phyloP scores from a whole-genome alignment of 176 grass and related monocot genomes.

The Chloris gayana region DNA sequence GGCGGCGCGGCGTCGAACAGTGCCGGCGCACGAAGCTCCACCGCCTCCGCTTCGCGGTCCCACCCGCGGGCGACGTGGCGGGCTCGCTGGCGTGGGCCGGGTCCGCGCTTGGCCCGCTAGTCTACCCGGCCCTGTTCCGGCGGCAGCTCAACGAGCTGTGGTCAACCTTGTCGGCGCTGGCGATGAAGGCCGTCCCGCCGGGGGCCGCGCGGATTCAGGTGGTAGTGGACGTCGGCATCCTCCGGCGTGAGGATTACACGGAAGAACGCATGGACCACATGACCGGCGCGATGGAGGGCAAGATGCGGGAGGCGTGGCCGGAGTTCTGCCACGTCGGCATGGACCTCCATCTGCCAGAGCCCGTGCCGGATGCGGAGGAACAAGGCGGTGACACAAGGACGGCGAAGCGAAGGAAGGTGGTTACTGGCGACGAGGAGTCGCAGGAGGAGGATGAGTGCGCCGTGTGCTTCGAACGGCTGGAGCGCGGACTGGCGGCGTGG shows the following conservation, averaged over 20 bases:
- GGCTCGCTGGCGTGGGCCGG: conserved; percentile 12
- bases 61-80: not conserved
- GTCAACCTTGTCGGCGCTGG: not conserved
- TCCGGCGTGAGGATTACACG: conserved; percentile 6
- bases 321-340: not conserved
- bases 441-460: conserved; percentile 16
- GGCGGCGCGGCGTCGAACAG: not conserved
- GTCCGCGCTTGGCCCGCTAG: not conserved
- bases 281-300: not conserved
- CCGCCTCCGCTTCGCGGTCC: not conserved
- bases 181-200: not conserved
- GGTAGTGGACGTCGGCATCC: conserved; percentile 32
- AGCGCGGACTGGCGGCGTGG: conserved; percentile 24
- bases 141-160: not conserved
- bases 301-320: not conserved
- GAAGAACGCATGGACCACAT: conserved; percentile 11
- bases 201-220: not conserved
- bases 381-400: not conserved
- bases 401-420: conserved; percentile 21
- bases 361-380: not conserved
- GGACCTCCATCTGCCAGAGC: conserved; percentile 32
- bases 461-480: conserved; percentile 12
- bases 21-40: not conserved
- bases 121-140: conserved; percentile 6
- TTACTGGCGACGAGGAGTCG: not conserved